Evolutionary conservation across 768 basidiomycete genomes (phyloP).

Genomic region (Rhizopogon vulgaris): DNA sequence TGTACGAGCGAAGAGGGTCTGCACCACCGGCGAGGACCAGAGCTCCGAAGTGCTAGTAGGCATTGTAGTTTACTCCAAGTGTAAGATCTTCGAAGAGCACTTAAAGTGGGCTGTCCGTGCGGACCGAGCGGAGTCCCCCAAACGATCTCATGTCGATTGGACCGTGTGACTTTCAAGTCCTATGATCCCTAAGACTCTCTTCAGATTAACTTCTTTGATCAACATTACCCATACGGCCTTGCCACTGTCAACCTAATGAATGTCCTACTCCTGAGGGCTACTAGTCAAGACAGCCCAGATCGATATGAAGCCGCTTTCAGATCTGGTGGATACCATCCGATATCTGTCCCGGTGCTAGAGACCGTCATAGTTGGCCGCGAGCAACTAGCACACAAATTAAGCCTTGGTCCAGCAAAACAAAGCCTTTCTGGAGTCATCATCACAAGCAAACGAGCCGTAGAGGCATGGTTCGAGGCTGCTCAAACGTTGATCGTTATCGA

Average conservation of each 20-base stretch:
- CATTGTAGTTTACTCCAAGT: neutral
- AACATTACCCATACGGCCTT: neutral
- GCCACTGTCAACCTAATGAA: constrained; percentile 9
- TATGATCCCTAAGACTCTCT: neutral
- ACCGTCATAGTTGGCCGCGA: constrained; percentile 50
- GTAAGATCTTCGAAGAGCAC: neutral
- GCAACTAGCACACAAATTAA: constrained; percentile 37
- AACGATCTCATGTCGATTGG: neutral
- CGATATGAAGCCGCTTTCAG: constrained; percentile 51
- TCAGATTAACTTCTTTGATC: neutral
- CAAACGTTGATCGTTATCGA: constrained; percentile 10
- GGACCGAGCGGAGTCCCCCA: too few species aligned
- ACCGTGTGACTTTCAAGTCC: neutral
- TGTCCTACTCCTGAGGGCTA: constrained; percentile 39
- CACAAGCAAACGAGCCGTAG: constrained; percentile 73
- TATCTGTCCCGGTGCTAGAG: constrained; percentile 70
- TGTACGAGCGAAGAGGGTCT: constrained; percentile 11
- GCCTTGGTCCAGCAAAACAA: constrained; percentile 26
- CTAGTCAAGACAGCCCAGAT: constrained; percentile 35
- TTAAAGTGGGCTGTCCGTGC: neutral
- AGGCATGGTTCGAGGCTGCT: constrained; percentile 57
- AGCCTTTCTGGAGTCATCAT: constrained; percentile 58
- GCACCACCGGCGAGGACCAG: constrained; percentile 10
- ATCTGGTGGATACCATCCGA: constrained; percentile 40
- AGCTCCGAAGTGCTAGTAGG: neutral